Conservation (phyloP, 1,284 basidiomycete genomes). For the Tremellales sp. region DNA sequence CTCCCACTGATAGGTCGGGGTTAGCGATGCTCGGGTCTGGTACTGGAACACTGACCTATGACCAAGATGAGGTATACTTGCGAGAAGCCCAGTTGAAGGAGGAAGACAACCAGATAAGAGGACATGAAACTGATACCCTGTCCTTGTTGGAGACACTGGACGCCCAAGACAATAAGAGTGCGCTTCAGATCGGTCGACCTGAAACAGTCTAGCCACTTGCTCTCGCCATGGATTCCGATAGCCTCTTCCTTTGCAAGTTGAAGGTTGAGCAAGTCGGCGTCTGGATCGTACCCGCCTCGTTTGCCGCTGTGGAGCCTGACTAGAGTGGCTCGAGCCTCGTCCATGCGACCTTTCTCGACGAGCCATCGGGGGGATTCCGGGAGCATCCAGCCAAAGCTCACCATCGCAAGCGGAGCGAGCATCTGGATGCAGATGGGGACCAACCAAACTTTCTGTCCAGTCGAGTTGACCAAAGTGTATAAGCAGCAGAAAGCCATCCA, state of each 20-base stretch:
- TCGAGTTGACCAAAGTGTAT: slow-evolving; percentile 12
- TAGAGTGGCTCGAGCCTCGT: slow-evolving; percentile 6
- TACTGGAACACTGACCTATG: background rate
- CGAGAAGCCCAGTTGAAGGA: slow-evolving; percentile 1
- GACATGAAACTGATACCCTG: slow-evolving; percentile 7
- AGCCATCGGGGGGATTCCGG: slow-evolving; percentile 28
- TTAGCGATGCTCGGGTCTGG: background rate
- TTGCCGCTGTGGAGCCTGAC: slow-evolving; percentile 23
- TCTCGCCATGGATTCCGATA: too few species aligned
- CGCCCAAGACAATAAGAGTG: slow-evolving; percentile 6
- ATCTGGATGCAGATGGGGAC: slow-evolving; percentile 25
- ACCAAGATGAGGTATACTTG: slow-evolving; percentile 1
- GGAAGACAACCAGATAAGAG: slow-evolving; percentile 3
- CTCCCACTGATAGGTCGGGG: background rate
- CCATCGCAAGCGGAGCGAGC: too few species aligned
- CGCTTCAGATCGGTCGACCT: slow-evolving; percentile 6
- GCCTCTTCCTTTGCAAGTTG: too few species aligned
- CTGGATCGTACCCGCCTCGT: too few species aligned
- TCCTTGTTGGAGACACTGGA: slow-evolving; percentile 4
- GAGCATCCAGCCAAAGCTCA: too few species aligned
- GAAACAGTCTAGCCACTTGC: too few species aligned
- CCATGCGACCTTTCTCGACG: slow-evolving; percentile 17
- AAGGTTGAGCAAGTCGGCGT: too few species aligned
- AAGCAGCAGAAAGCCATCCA: slow-evolving; percentile 11
- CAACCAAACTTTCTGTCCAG: slow-evolving; percentile 6